Evolutionary conservation across 331 rosid genomes (phyloP).

Genomic region (Acacia concinna): DNA sequence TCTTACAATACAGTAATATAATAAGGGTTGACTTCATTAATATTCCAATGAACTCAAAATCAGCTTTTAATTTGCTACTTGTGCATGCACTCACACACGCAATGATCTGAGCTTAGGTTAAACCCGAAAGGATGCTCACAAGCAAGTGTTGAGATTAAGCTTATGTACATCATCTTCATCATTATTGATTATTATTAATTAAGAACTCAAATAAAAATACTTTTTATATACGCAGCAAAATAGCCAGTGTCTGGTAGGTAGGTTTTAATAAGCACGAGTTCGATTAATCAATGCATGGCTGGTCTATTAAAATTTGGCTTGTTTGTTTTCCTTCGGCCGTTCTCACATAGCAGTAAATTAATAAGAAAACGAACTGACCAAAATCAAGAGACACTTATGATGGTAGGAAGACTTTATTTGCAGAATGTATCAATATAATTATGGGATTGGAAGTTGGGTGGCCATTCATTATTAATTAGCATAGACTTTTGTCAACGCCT

Average conservation of each 20-base stretch:
- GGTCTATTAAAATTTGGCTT: neutral
- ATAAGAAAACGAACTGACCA: neutral
- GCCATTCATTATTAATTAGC: neutral
- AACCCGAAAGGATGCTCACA: neutral
- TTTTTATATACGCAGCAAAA: neutral
- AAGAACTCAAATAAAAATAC: neutral
- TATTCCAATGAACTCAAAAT: neutral
- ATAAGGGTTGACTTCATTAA: neutral
- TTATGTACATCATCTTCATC: neutral
- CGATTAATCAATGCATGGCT: neutral
- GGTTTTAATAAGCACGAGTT: neutral
- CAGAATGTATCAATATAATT: neutral
- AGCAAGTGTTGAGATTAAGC: neutral
- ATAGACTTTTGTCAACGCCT: neutral
- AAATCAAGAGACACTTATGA: neutral
- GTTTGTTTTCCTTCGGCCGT: neutral
- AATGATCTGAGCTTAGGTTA: neutral
- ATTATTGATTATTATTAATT: neutral
- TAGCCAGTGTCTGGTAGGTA: neutral
- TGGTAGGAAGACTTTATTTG: neutral
- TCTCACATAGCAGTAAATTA: neutral
- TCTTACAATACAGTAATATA: conserved; percentile 3
- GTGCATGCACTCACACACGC: neutral
- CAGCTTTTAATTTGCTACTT: neutral
- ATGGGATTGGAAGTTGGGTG: neutral